A percentile compares a stretch with the other conserved stretches of the same genome.
These are phyloP conservation scores for Alnus rubra DNA, from an alignment of 306 rosid species.

Conservation along the genomic window DNA sequence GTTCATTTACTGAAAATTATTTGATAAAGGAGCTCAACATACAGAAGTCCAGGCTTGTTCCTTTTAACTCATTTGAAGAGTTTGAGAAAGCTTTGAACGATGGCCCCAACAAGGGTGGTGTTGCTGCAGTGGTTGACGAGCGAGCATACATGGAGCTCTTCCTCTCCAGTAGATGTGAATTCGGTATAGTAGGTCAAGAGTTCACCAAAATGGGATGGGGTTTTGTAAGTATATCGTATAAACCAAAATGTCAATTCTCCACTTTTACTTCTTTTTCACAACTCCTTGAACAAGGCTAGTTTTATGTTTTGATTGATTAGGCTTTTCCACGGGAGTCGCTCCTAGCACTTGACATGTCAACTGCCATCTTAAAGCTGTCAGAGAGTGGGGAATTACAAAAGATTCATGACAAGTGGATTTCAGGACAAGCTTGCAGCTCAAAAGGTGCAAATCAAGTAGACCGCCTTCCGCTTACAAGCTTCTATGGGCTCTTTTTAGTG, in stretches of 20 bases:
- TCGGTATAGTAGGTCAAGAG: conserved; percentile 77
- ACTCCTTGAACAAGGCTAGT: no score
- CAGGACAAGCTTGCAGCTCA: conserved; percentile 62
- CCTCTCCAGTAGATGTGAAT: conserved; percentile 80
- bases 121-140: no score
- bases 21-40: conserved; percentile 53
- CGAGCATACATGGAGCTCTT: conserved; percentile 69
- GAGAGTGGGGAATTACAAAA: conserved; percentile 87
- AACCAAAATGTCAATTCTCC: not conserved
- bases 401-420: conserved; percentile 94
- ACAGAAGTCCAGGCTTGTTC: no score
- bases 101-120: no score
- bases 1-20: conserved; percentile 64
- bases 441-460: conserved; percentile 67
- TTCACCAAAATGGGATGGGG: conserved; percentile 98
- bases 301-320: not conserved
- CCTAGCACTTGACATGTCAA: conserved; percentile 83
- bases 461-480: conserved; percentile 70
- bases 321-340: conserved; percentile 69
- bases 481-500: conserved; percentile 71
- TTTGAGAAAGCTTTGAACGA: no score
- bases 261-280: no score
- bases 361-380: conserved; percentile 65
- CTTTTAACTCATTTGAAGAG: no score
- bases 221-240: conserved; percentile 61